Evolutionary conservation across 1,139 yeast genomes (phyloP), one percentile per base, ranked within the genome.

Genomic region (Pichia sp.): DNA sequence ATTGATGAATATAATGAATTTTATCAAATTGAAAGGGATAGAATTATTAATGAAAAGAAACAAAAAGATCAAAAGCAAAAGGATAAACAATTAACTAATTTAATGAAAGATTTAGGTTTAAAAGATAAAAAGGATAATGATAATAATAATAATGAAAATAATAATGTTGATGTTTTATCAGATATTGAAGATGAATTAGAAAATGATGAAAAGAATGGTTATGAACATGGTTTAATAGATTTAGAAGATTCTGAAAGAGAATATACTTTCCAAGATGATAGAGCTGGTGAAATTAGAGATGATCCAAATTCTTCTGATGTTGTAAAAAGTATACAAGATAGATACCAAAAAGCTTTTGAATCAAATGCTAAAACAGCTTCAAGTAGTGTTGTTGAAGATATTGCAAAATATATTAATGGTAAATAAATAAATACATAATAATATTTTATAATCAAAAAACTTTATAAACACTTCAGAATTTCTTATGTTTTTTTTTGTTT

Each of bases 21-120:
- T 61, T 94, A 92, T 65, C 81, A 81, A 61, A 81, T 84, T 3
- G 98, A 94, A 67, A 78, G 97, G 59, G 97, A 92, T 50, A 73
- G 86, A 58, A 80, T 92, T 30, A 64, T 86, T 52, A 79, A 83
- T 64, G 80, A 86, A 57, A 86, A 88, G 62, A 88, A 85, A 56
- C 84, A 83, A 48, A 81, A 80, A 49, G 95, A 86, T 58, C 80
- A 82, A 63, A 71, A 74, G 60, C 75, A 83, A 59, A 89, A 88
- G 67, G 83, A 87, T 35, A 76, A 79, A 56, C 83, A 85, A 29
- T 70, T 94, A 60, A 74, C 78, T 42, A 75, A 80, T 52, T 72
- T 94, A 57, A 86, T 92, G 85, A 81, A 81, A 55, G 98, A 90
- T 64, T 73, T 90, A 64, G 94, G 94, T 18, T 67, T 89, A 39